phyloP scores from a whole-genome alignment of 2,329 filamentous ascomycete species.

The Colletotrichum abscissum region DNA sequence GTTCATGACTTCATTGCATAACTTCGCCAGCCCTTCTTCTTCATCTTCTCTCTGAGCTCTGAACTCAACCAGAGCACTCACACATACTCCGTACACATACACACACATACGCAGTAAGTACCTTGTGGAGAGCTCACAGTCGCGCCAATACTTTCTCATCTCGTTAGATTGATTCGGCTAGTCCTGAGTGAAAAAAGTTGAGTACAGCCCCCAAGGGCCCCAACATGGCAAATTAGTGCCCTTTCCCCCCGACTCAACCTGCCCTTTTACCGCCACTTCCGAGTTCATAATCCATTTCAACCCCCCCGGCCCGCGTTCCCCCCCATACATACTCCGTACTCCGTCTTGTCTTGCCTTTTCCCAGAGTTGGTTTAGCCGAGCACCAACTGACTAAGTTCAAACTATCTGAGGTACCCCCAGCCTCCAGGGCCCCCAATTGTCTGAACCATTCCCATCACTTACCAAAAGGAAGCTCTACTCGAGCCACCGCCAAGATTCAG shows the following conservation, averaged over 20 bases:
- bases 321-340: no score
- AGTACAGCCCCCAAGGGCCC: slow-evolving; percentile 1
- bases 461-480: slow-evolving; percentile 21
- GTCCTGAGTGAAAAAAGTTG: neutral
- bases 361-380: neutral
- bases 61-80: neutral
- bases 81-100: neutral
- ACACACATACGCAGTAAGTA: neutral
- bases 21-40: neutral
- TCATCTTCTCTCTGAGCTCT: neutral
- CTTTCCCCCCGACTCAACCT: neutral
- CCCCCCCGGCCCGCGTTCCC: no score
- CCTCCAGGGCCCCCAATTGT: neutral
- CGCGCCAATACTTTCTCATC: slow-evolving; percentile 6
- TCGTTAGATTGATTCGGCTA: slow-evolving; percentile 8
- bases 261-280: slow-evolving; percentile 1
- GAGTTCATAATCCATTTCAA: neutral
- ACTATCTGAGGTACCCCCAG: neutral
- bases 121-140: no score
- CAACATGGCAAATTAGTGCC: neutral
- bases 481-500: slow-evolving; percentile 24
- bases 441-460: neutral
- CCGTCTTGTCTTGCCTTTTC: neutral
- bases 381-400: slow-evolving; percentile 24
- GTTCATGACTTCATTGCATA: slow-evolving; percentile 22